phyloP scores from a whole-genome alignment of 768 basidiomycete genomes.

The Collybia nuda region DNA sequence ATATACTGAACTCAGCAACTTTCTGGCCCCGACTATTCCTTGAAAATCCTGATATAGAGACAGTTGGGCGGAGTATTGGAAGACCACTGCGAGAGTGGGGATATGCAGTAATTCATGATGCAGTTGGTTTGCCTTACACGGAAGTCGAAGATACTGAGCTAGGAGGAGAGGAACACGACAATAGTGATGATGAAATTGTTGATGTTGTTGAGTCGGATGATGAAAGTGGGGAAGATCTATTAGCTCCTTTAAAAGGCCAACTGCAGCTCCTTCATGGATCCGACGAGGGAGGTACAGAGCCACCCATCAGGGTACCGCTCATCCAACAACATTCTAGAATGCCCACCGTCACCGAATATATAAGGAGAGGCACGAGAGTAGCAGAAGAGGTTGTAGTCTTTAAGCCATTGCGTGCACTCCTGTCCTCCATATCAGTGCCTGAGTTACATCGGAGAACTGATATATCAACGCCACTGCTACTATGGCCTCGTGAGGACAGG shows the following conservation, averaged over 20 bases:
- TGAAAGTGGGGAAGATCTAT: constrained; percentile 52
- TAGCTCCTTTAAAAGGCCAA: constrained; percentile 71
- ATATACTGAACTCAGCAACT: constrained; percentile 60
- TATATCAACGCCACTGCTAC: constrained; percentile 41
- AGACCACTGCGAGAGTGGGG: constrained; percentile 63
- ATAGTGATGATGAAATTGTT: constrained; percentile 59
- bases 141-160: constrained; percentile 16
- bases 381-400: constrained; percentile 58
- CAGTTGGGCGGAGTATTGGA: constrained; percentile 61
- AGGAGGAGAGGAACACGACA: constrained; percentile 16
- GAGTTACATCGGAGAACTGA: constrained; percentile 23
- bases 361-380: constrained; percentile 69
- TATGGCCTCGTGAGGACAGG: constrained; percentile 49
- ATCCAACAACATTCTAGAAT: constrained; percentile 25
- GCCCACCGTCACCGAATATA: constrained; percentile 50
- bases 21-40: constrained; percentile 76
- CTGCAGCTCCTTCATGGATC: constrained; percentile 55
- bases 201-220: constrained; percentile 68
- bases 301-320: constrained; percentile 32
- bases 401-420: constrained; percentile 44
- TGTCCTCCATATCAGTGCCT: constrained; percentile 38
- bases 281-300: constrained; percentile 30
- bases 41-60: constrained; percentile 75
- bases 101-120: constrained; percentile 68
- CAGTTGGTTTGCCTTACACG: constrained; percentile 54